Evolutionary conservation across 768 basidiomycete genomes (phyloP), one percentile per base, ranked within the genome.

Genomic region (Royoungia palumana): DNA sequence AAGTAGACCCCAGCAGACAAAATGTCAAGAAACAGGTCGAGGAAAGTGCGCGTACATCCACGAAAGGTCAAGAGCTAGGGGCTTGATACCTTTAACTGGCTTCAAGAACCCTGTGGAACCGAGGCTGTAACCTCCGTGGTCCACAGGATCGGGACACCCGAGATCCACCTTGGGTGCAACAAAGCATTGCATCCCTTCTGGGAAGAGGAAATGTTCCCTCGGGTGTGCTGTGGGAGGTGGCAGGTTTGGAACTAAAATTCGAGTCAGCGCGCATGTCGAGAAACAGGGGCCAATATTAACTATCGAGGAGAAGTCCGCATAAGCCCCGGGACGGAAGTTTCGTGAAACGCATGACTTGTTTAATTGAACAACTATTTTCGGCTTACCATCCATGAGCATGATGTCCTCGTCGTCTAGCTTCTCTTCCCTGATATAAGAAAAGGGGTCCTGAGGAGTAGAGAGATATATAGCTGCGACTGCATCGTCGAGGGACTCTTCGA

Each of bases 311-410:
- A 56, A 50, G 35, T 34, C 62, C 62, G 63, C 62, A 62, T 36
- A 65, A 62, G 34, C 40, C 37, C 63, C 62, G 44, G 24, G 21
- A 36, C 28, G 51, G 46, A 50, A 54, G 52, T 42, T 40, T 47
- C 51, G 22, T 46, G 38, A 46, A 47, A 44, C 36, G 25, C 51
- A 60, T 42, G 50, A 40, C 52, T 21, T 38, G 13, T 16, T 47
- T 47, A 47, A 57, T 54, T 19, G 38, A 47, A 24, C 19, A 21
- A 41, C n/a, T 47, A 48, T 53, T 49, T 37, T 48, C 53, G 6
- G 51, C 65, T 58, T 49, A 83, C 85, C 79, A 42, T 83, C 80
- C 80, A 85, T 83, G 20, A 84, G 58, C 49, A 74, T 53, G 41
- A 68, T 61, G 8, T 73, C 70, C 42, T 71, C 74, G 21, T 80